These are phyloP conservation scores for Pachyrhizus erosus DNA, from an alignment of 306 rosid species.

Conservation along the genomic window DNA sequence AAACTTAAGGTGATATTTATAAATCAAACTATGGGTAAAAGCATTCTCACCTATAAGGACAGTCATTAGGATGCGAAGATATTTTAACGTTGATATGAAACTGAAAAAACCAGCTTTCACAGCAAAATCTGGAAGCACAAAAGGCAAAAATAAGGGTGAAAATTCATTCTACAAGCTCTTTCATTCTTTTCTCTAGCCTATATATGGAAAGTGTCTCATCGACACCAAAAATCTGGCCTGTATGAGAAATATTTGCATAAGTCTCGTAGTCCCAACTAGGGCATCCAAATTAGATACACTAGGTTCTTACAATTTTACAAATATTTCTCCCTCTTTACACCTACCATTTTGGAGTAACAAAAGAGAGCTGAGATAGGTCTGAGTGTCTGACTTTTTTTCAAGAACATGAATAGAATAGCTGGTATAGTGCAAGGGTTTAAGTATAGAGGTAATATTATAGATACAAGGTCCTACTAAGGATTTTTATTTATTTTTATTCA, in stretches of 20 bases:
- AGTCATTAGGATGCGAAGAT: constrained; percentile 52
- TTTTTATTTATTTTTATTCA: too few species aligned
- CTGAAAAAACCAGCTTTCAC: constrained; percentile 51
- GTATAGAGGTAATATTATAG: neutral
- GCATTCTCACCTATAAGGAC: constrained; percentile 66
- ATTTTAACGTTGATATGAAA: constrained; percentile 58
- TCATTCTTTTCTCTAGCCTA: neutral
- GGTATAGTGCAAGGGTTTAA: neutral
- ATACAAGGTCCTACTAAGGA: neutral
- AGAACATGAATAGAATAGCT: neutral
- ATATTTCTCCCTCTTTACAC: neutral
- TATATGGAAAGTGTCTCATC: neutral
- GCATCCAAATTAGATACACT: neutral
- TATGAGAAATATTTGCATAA: neutral
- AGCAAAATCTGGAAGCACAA: constrained; percentile 61
- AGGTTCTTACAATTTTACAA: neutral
- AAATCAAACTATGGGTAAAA: constrained; percentile 19
- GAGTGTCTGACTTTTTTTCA: neutral
- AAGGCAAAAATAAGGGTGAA: constrained; percentile 21
- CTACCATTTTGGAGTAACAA: neutral
- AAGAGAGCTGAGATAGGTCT: neutral
- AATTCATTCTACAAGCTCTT: constrained; percentile 18
- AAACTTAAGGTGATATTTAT: constrained; percentile 27
- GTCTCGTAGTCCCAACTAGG: neutral
- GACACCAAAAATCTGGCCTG: neutral